A percentile compares a stretch with the other conserved stretches of the same genome.
Evolutionary conservation across 2,329 filamentous ascomycete species (phyloP).

Genomic region (Fusarium chuoi): DNA sequence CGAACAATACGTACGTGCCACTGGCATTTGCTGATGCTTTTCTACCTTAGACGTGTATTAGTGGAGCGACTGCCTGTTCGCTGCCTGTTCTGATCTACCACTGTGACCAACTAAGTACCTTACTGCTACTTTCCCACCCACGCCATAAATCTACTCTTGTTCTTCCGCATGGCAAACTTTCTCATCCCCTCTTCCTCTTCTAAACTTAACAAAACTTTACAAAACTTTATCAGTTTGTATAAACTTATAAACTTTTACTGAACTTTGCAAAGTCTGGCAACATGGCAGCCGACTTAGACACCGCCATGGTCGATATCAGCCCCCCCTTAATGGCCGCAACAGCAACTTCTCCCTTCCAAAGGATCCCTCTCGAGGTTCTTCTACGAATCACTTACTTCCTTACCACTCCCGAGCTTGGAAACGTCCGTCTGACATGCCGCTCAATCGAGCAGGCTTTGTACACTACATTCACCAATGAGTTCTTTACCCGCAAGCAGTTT

Average conservation of each 20-base stretch:
- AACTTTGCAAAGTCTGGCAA: neutral
- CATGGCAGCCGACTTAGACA: conserved; percentile 29
- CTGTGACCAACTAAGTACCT: neutral
- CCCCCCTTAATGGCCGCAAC: neutral
- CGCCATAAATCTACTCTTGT: neutral
- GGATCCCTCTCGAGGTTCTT: conserved; percentile 69
- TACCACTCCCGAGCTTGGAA: conserved; percentile 64
- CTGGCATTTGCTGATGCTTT: neutral
- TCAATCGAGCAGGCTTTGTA: conserved; percentile 64
- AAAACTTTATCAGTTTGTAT: neutral
- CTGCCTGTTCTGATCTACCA: conserved; percentile 22
- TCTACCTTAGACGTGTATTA: neutral
- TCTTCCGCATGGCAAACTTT: neutral
- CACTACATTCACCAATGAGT: conserved; percentile 67
- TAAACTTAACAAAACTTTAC: neutral
- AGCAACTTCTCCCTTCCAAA: conserved; percentile 40
- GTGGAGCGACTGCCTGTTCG: conserved; percentile 33
- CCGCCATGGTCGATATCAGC: conserved; percentile 19
- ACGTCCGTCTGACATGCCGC: conserved; percentile 66
- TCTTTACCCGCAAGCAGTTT: conserved; percentile 74
- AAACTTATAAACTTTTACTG: neutral
- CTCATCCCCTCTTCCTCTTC: neutral
- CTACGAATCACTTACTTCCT: conserved; percentile 64
- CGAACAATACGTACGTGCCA: neutral
- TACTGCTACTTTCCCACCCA: neutral